Evolutionary conservation across 139 green algal species (phyloP).

Genomic region (Mesotaenium endlicherianum): DNA sequence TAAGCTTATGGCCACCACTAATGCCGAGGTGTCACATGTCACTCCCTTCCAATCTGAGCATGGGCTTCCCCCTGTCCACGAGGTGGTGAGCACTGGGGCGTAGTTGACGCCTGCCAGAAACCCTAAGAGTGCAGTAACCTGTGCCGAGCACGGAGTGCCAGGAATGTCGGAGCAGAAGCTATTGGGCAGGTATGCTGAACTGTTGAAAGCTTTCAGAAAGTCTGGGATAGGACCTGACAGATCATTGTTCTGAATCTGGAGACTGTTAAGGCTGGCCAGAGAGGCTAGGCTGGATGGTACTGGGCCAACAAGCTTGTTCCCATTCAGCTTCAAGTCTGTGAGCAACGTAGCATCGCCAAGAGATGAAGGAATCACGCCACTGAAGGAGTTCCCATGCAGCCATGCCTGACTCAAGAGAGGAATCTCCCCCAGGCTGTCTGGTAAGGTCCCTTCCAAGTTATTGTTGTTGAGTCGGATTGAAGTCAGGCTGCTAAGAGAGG

Average conservation of each 20-base stretch:
- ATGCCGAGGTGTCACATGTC: neutral
- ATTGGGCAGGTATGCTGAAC: neutral
- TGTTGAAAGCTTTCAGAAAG: neutral
- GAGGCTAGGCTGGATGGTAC: neutral
- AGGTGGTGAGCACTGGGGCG: neutral
- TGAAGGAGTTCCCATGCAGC: neutral
- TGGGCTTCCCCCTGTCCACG: constrained; percentile 1
- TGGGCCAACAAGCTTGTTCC: constrained; percentile 1
- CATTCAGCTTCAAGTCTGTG: neutral
- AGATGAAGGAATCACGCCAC: neutral
- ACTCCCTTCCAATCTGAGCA: neutral
- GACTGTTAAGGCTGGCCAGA: neutral
- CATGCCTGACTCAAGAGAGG: neutral
- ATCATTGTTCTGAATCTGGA: constrained; percentile 4
- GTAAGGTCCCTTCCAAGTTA: neutral
- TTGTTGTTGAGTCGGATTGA: constrained; percentile 9
- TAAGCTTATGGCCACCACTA: constrained; percentile 1
- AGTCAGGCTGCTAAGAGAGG: neutral
- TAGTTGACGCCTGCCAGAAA: constrained; percentile 13
- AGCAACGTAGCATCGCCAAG: neutral
- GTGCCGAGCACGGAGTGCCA: neutral
- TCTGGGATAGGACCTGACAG: neutral
- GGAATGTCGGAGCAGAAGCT: neutral
- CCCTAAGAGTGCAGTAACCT: constrained; percentile 6
- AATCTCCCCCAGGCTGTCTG: neutral